Evolutionary conservation across 108 stramenopile genomes (phyloP), one percentile per base, ranked within the genome.

Genomic region (Skeletonema menzelii): DNA sequence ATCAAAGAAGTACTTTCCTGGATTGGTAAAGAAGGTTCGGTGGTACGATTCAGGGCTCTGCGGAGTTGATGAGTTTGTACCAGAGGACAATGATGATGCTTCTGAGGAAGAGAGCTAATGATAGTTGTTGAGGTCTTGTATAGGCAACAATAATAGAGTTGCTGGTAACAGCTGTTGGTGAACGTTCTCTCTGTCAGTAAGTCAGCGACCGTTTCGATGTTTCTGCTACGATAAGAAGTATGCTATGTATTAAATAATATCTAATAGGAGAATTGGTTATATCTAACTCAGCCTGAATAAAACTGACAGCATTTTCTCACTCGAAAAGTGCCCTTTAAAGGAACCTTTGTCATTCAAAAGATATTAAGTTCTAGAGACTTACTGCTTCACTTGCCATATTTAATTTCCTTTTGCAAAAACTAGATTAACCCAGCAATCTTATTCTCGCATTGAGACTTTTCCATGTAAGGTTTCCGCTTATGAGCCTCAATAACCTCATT

Each of bases 1-100:
- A 12, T 65, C 80, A 4, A 80, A 83, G 56, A 83, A 77, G 34
- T 59, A 86, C 59, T 82, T 80, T 61, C 47, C 27, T 14, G 66
- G 55, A 34, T 72, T 84, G 57, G 72, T 73, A 2, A 73, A 74
- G 58, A 78, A 38, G 72, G 75, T 76, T 34, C 59, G 69, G 15
- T 79, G 78, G 78, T 79, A 79, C 30, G 67, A 79, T 35, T 61
- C 27, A 17, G 78, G 78, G 6, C 24, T 38, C 31, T 79, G 78
- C 58, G 24, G 27, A 2, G 4, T 79, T 32, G 78, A 72, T 56
- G 78, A 72, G 24, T 59, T 59, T 70, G 63, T 63, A 2, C 27
- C 49, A 24, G 49, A 53, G 40, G 40, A 42, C 0, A 22, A 22
- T 24, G 49, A 53, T 22, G 49, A 53, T 53, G 22, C 19, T 2